These are phyloP conservation scores for Lyophyllum decastes DNA, from an alignment of 768 basidiomycete species.

Conservation along the genomic window DNA sequence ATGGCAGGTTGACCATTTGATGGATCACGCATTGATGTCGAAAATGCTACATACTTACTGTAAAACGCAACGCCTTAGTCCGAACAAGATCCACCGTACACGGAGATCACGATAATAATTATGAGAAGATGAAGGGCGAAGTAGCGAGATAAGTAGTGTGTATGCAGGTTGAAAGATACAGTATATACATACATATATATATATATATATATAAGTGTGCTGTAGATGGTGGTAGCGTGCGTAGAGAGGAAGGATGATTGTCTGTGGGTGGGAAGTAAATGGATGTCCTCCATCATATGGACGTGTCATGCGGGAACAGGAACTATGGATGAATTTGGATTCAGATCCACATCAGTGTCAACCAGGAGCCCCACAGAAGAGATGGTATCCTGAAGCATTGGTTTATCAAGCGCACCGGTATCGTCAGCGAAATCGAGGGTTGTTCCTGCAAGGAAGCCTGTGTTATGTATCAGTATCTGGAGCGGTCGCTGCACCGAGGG, in stretches of 20 bases:
- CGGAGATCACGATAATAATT: slow-evolving; percentile 8
- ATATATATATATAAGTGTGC: slow-evolving; percentile 12
- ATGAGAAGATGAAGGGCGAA: not conserved
- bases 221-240: slow-evolving; percentile 12
- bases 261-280: not conserved
- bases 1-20: slow-evolving; percentile 10
- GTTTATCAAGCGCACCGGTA: slow-evolving; percentile 5
- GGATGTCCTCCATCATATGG: slow-evolving; percentile 2
- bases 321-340: slow-evolving; percentile 6
- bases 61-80: not conserved
- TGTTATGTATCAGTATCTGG: not conserved
- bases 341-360: slow-evolving; percentile 15
- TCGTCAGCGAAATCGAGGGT: not conserved
- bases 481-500: not conserved
- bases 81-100: slow-evolving; percentile 10
- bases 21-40: not conserved
- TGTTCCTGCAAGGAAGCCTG: not conserved
- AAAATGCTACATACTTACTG: not conserved
- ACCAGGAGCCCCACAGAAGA: not conserved
- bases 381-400: not conserved
- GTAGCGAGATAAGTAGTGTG: slow-evolving; percentile 13
- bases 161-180: slow-evolving; percentile 8
- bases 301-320: slow-evolving; percentile 12
- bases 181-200: slow-evolving; percentile 10
- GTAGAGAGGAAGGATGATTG: not conserved